Conservation (phyloP, 208 protist genomes). For the Acanthamoeba lugdunensis region DNA sequence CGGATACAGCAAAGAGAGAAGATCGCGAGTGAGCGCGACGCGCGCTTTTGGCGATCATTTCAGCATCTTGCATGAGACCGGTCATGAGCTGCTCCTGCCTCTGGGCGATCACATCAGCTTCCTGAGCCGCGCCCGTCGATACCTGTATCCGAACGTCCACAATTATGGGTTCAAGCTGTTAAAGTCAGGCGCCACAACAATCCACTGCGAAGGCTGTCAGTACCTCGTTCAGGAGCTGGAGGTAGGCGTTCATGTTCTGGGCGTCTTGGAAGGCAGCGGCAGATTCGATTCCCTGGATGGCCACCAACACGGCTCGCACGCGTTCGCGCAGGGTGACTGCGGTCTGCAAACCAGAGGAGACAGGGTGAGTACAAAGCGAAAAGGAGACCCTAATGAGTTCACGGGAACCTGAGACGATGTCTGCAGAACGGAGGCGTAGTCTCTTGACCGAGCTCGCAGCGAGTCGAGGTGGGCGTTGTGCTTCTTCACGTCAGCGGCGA, state of each 20-base stretch:
- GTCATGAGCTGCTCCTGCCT: constrained; percentile 49
- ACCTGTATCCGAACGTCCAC: background rate
- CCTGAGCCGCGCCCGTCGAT: background rate
- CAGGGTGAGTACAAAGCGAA: background rate
- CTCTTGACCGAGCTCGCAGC: background rate
- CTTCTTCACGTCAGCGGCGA: constrained; percentile 45
- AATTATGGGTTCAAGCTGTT: too few relatives aligned
- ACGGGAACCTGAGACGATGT: background rate
- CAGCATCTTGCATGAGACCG: background rate
- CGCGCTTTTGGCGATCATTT: constrained; percentile 11
- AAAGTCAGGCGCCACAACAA: too few relatives aligned
- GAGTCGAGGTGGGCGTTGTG: constrained; percentile 34
- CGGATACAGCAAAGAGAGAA: constrained; percentile 19
- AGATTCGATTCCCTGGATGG: background rate
- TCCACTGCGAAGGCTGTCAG: too few relatives aligned
- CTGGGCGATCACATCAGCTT: background rate
- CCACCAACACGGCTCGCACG: background rate
- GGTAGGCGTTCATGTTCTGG: background rate
- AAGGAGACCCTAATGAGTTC: background rate
- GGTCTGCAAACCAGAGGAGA: background rate
- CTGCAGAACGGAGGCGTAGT: constrained; percentile 36
- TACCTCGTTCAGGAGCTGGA: background rate
- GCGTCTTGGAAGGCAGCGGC: background rate
- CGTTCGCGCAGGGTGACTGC: constrained; percentile 17
- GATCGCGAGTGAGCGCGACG: background rate